Percentiles rank a stretch among this genome's conserved stretches.
Conservation (phyloP, 2,329 filamentous ascomycete genomes). For the Penicillium sp. region DNA sequence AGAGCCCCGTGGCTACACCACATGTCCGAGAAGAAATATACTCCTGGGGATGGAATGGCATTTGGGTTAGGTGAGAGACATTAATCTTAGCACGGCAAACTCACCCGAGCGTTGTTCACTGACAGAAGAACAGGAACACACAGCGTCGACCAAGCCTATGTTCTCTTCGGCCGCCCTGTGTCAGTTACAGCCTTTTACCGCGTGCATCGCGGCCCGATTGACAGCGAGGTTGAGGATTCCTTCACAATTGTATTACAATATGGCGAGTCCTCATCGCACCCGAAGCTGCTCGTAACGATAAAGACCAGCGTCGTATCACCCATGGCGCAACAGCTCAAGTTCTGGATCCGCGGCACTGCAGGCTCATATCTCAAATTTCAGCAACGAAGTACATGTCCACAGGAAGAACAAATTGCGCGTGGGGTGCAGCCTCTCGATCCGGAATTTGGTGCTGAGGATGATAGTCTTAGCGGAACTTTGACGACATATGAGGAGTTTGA, state of each 20-base stretch:
- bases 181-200: conserved; percentile 1
- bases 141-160: not conserved
- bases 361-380: conserved; percentile 5
- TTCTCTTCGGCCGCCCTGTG: not conserved
- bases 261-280: not conserved
- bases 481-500: conserved; percentile 3
- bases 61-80: not conserved
- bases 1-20: not conserved
- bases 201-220: not conserved
- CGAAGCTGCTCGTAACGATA: not conserved
- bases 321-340: conserved; percentile 7
- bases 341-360: not conserved
- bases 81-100: not conserved
- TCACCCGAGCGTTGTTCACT: not conserved
- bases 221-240: conserved; percentile 1
- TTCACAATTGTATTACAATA: conserved; percentile 5
- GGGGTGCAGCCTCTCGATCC: not conserved
- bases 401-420: conserved; percentile 2
- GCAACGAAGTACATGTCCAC: conserved; percentile 9
- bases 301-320: conserved; percentile 3
- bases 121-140: not conserved
- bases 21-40: not conserved
- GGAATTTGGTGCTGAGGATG: not conserved
- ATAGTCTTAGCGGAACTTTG: not conserved
- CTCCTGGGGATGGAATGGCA: not conserved